phyloP scores from a whole-genome alignment of 257 asterid species.

The Rauvolfia tetraphylla region DNA sequence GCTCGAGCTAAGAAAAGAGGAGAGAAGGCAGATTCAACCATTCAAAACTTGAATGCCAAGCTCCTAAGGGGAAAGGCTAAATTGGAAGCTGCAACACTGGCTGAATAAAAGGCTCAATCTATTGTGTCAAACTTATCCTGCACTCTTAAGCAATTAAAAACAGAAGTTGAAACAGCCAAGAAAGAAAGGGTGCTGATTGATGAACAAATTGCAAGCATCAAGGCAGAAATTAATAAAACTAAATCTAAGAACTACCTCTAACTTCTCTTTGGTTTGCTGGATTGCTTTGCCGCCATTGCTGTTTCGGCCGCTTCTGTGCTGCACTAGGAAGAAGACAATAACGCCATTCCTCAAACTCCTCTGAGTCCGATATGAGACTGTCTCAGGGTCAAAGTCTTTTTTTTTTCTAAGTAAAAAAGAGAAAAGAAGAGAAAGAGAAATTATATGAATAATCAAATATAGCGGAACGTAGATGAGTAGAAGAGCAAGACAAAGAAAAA shows the following conservation, averaged over 20 bases:
- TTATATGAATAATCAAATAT: too few species aligned
- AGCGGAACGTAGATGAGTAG: too few species aligned
- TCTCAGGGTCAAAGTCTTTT: too few species aligned
- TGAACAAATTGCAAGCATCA: constrained; percentile 45
- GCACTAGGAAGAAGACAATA: too few species aligned
- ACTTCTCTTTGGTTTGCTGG: too few species aligned
- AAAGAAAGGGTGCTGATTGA: constrained; percentile 35
- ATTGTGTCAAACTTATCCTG: constrained; percentile 43
- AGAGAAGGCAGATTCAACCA: constrained; percentile 42
- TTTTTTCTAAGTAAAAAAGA: too few species aligned
- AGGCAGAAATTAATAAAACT: constrained; percentile 47
- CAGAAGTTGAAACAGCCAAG: constrained; percentile 51
- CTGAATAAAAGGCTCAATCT: constrained; percentile 53
- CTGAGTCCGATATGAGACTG: too few species aligned
- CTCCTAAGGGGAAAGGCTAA: constrained; percentile 61
- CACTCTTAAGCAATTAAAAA: constrained; percentile 49
- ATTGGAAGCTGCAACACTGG: constrained; percentile 56
- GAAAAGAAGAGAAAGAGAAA: too few species aligned
- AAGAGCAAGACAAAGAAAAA: too few species aligned
- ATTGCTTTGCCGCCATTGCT: too few species aligned
- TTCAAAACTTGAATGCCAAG: constrained; percentile 62
- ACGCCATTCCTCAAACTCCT: too few species aligned
- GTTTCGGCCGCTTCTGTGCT: too few species aligned
- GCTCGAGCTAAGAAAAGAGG: constrained; percentile 47
- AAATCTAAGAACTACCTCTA: constrained; percentile 60